A percentile compares a stretch with the other conserved stretches of the same genome.
Conservation (phyloP, 2,329 filamentous ascomycete genomes). For the Cladophialophora yegresii region DNA sequence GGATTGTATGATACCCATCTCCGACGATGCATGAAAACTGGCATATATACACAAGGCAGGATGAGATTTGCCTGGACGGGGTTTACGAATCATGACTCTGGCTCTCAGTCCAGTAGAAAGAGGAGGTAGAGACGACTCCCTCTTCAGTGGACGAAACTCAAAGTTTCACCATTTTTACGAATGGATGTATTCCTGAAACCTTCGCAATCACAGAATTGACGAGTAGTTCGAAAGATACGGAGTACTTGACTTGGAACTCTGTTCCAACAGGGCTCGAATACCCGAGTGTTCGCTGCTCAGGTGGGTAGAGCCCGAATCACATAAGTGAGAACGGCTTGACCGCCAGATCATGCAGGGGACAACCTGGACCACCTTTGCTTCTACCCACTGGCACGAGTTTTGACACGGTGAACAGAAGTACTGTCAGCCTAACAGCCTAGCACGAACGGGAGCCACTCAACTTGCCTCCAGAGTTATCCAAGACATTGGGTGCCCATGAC, state of each 20-base stretch:
- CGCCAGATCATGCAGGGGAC: not conserved
- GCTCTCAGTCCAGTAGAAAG: not conserved
- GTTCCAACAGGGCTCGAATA: not conserved
- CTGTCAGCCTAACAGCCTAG: not conserved
- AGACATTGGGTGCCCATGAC: too few species aligned
- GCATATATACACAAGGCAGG: not conserved
- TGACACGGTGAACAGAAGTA: constrained; percentile 4
- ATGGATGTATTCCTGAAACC: constrained; percentile 1
- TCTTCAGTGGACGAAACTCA: not conserved
- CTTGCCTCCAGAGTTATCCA: not conserved
- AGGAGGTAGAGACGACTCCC: not conserved
- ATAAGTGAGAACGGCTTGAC: not conserved
- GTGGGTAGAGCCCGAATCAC: not conserved
- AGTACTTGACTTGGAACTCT: not conserved
- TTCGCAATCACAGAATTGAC: too few species aligned
- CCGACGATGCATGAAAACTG: constrained; percentile 6
- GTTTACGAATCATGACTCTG: constrained; percentile 2
- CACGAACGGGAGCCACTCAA: not conserved
- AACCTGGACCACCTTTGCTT: not conserved
- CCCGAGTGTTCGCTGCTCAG: not conserved
- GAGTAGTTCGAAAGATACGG: not conserved
- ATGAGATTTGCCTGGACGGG: not conserved
- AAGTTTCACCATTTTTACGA: not conserved
- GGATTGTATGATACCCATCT: constrained; percentile 23
- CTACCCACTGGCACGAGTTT: not conserved